These are phyloP conservation scores for Boletus pseudopeckii DNA, from an alignment of 768 basidiomycete genomes.

Conservation along the genomic window DNA sequence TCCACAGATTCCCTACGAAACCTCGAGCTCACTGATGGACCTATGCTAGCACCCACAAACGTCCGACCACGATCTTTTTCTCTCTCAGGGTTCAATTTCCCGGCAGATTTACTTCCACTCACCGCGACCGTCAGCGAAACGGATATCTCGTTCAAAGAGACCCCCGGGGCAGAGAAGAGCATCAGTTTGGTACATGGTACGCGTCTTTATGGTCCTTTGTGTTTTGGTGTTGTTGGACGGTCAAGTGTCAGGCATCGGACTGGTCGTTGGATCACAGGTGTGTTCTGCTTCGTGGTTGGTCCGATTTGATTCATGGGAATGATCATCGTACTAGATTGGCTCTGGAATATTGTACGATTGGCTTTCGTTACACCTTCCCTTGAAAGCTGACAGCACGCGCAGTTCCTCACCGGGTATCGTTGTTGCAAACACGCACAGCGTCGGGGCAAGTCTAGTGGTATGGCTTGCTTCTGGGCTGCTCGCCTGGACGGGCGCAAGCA, in stretches of 20 bases:
- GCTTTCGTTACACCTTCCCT: background rate
- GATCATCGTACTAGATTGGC: constrained; percentile 55
- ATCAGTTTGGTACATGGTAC: constrained; percentile 75
- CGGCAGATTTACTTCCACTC: constrained; percentile 72
- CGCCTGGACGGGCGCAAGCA: constrained; percentile 94
- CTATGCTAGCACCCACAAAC: constrained; percentile 29
- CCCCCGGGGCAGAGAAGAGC: constrained; percentile 65
- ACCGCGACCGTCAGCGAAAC: constrained; percentile 74
- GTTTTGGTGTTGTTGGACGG: constrained; percentile 5
- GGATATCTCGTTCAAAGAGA: constrained; percentile 44
- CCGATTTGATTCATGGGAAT: background rate
- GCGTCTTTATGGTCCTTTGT: constrained; percentile 16
- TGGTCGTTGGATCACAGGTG: constrained; percentile 81
- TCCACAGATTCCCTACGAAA: constrained; percentile 76
- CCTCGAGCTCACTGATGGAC: constrained; percentile 72
- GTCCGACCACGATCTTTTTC: constrained; percentile 59
- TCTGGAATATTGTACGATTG: constrained; percentile 87
- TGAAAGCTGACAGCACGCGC: constrained; percentile 1
- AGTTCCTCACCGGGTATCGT: constrained; percentile 93
- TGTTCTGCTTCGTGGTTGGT: background rate
- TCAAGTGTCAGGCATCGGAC: constrained; percentile 62
- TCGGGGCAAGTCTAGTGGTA: constrained; percentile 83
- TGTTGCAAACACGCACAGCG: constrained; percentile 82
- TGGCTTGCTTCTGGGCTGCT: constrained; percentile 84
- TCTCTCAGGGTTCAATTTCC: constrained; percentile 74